Evolutionary conservation across 1,284 basidiomycete species (phyloP).

Genomic region (Rhodotorula glutinis): DNA sequence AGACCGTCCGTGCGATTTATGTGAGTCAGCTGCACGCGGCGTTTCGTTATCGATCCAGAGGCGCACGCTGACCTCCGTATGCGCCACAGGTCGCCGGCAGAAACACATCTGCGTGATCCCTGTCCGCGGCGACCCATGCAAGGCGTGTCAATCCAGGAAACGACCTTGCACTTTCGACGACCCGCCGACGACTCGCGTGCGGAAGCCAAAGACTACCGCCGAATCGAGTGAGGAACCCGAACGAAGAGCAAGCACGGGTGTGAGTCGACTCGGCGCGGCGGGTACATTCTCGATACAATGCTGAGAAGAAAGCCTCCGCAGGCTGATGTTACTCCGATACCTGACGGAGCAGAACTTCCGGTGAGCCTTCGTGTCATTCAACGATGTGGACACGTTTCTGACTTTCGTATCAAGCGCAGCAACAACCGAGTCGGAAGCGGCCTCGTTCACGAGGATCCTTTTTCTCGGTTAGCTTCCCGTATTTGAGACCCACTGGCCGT

Average conservation of each 20-base stretch:
- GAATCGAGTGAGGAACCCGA: neutral
- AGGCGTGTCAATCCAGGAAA: constrained; percentile 36
- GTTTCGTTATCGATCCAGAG: neutral
- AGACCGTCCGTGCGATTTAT: constrained; percentile 40
- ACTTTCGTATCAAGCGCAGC: neutral
- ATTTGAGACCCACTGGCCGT: neutral
- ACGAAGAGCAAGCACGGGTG: neutral
- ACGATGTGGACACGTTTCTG: neutral
- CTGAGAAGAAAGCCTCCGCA: too few species aligned
- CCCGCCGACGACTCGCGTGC: constrained; percentile 41
- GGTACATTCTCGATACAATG: too few species aligned
- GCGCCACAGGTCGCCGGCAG: constrained; percentile 23
- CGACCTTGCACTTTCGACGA: constrained; percentile 42
- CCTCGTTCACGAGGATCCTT: neutral
- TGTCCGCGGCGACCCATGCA: constrained; percentile 40
- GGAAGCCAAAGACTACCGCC: constrained; percentile 19
- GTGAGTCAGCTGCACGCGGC: constrained; percentile 7
- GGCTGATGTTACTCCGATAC: too few species aligned
- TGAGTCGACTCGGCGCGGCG: neutral
- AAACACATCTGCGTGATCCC: constrained; percentile 44
- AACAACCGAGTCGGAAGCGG: neutral
- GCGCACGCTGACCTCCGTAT: too few species aligned
- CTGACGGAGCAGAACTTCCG: too few species aligned
- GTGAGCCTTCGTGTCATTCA: neutral
- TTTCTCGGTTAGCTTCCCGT: neutral